Evolutionary conservation across 306 rosid genomes (phyloP).

Genomic region (Cucumis hystrix): DNA sequence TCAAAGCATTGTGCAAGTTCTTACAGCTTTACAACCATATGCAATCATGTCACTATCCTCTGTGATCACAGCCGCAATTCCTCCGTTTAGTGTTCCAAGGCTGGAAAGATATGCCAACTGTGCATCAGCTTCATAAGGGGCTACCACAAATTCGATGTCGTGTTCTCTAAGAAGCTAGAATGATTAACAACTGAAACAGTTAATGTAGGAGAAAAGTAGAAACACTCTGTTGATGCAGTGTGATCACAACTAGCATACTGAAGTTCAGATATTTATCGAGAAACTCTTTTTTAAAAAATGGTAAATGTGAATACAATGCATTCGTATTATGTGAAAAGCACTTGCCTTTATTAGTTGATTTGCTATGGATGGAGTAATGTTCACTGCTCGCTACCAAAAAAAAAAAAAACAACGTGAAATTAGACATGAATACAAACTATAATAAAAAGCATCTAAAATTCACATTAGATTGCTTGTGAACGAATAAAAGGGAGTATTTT

Average conservation of each 20-base stretch:
- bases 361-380: conserved; percentile 65
- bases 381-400: conserved; percentile 66
- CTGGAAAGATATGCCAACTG: conserved; percentile 69
- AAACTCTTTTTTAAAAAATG: neutral
- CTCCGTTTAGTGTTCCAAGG: conserved; percentile 50
- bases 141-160: conserved; percentile 78
- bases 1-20: conserved; percentile 34
- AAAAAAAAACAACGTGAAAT: neutral
- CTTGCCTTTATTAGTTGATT: conserved; percentile 64
- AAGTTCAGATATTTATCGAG: neutral
- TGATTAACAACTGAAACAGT: conserved; percentile 8
- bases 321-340: neutral
- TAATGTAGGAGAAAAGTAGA: neutral
- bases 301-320: neutral
- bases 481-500: neutral
- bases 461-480: neutral
- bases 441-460: neutral
- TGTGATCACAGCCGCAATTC: conserved; percentile 66
- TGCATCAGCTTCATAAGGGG: conserved; percentile 98
- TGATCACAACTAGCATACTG: neutral
- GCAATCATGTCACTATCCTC: conserved; percentile 66
- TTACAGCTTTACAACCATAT: conserved; percentile 88
- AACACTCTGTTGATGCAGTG: neutral
- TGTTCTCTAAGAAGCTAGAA: conserved; percentile 63
- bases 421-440: neutral